A percentile compares a stretch with the other conserved stretches of the same genome.
Conservation (phyloP, 306 rosid genomes). For the Gynostemma pentaphyllum region DNA sequence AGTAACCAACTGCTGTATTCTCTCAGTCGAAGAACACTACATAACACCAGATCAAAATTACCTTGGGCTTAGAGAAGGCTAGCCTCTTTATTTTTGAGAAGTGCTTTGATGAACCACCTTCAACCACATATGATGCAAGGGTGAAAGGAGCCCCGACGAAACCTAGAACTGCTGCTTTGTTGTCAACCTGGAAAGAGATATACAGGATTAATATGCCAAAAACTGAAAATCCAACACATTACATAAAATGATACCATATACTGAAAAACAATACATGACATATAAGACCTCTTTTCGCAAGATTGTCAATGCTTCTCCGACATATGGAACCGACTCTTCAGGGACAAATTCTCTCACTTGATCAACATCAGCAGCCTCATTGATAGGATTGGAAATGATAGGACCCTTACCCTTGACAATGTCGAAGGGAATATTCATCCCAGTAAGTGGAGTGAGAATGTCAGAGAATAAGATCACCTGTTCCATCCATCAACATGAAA, state of each 20-base stretch:
- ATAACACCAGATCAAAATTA: constrained; percentile 1
- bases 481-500: constrained; percentile 13
- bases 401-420: constrained; percentile 98
- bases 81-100: constrained; percentile 80
- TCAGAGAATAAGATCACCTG: constrained; percentile 96
- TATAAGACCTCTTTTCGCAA: constrained; percentile 71
- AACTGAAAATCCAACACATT: not conserved
- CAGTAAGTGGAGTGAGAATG: constrained; percentile 93
- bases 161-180: constrained; percentile 84
- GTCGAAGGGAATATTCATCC: constrained; percentile 97
- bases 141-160: constrained; percentile 98
- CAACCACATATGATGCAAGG: constrained; percentile 91
- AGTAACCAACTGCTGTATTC: not conserved
- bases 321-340: constrained; percentile 91
- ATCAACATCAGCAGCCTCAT: constrained; percentile 50
- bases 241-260: not conserved
- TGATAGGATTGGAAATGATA: constrained; percentile 60
- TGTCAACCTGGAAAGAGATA: constrained; percentile 56
- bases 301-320: constrained; percentile 79
- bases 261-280: not conserved
- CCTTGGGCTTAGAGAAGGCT: constrained; percentile 77
- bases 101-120: constrained; percentile 96
- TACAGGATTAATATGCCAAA: not conserved
- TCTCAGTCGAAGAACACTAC: too few relatives aligned
- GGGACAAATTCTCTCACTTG: constrained; percentile 83